These are phyloP conservation scores for Lichtheimia ornata DNA, from an alignment of 371 early-diverging fungal species.

Conservation along the genomic window DNA sequence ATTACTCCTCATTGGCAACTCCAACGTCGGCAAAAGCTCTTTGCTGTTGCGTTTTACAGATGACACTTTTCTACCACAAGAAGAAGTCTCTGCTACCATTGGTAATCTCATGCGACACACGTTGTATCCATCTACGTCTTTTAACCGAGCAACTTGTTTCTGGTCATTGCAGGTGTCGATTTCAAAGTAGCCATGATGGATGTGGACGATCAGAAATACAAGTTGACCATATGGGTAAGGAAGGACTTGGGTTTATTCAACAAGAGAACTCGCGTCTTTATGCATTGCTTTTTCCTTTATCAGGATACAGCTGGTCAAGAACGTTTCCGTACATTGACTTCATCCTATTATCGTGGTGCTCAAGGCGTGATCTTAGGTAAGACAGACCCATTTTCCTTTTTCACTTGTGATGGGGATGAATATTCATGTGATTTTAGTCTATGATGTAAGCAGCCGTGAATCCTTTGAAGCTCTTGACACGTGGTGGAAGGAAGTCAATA, in stretches of 20 bases:
- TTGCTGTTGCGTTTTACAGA: slow-evolving; percentile 97
- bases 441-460: slow-evolving; percentile 93
- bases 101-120: slow-evolving; percentile 50
- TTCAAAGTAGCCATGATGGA: slow-evolving; percentile 98
- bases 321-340: slow-evolving; percentile 99
- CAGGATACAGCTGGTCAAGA: slow-evolving; percentile 99
- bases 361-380: slow-evolving; percentile 96
- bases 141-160: neutral
- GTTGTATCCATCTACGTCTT: neutral
- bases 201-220: slow-evolving; percentile 90
- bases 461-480: slow-evolving; percentile 90
- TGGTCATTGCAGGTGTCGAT: slow-evolving; percentile 85
- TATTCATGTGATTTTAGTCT: slow-evolving; percentile 72
- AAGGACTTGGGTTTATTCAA: neutral
- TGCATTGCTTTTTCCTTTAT: neutral
- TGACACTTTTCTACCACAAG: slow-evolving; percentile 92
- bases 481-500: slow-evolving; percentile 95
- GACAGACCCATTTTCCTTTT: neutral
- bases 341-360: slow-evolving; percentile 98
- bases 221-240: slow-evolving; percentile 96
- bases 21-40: slow-evolving; percentile 98
- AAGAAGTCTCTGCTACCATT: slow-evolving; percentile 94
- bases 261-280: too few species aligned
- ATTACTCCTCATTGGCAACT: slow-evolving; percentile 97
- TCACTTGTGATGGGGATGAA: neutral